These are phyloP conservation scores for Ceratobasidium sp. DNA, from an alignment of 1,284 basidiomycete genomes.

Conservation along the genomic window DNA sequence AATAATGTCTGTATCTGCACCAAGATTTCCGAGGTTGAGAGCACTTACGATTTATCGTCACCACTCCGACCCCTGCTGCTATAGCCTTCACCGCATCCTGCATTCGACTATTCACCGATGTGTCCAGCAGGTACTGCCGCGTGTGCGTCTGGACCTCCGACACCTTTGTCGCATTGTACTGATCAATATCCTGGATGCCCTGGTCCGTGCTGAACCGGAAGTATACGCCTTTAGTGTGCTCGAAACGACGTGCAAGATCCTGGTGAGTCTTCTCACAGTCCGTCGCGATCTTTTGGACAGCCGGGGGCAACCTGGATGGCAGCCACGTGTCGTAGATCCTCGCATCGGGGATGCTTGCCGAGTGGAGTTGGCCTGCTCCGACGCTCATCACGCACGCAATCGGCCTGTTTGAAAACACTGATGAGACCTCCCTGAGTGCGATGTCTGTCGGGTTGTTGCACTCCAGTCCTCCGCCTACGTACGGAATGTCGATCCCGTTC, in stretches of 20 bases:
- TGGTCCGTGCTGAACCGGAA: conserved; percentile 16
- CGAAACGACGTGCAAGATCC: neutral
- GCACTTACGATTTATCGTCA: too few relatives aligned
- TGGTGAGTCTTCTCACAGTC: conserved; percentile 8
- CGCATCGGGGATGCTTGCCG: neutral
- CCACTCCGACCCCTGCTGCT: neutral
- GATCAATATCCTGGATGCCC: neutral
- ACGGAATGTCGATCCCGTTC: neutral
- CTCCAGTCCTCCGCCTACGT: conserved; percentile 3
- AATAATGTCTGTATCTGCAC: neutral
- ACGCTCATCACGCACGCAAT: conserved; percentile 12
- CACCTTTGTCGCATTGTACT: neutral
- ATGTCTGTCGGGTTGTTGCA: conserved; percentile 1
- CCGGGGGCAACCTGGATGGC: neutral
- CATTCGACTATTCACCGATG: too few relatives aligned
- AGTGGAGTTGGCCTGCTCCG: conserved; percentile 1
- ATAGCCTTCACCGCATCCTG: neutral
- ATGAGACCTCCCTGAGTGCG: neutral
- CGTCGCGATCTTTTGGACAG: neutral
- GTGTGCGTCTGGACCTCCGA: neutral
- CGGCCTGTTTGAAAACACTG: neutral
- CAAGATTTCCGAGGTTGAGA: too few relatives aligned
- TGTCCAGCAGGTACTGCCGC: neutral
- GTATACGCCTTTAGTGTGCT: neutral
- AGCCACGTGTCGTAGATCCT: neutral